Evolutionary conservation across 2,329 filamentous ascomycete genomes (phyloP).

Genomic region (Hypoxylon sp.): DNA sequence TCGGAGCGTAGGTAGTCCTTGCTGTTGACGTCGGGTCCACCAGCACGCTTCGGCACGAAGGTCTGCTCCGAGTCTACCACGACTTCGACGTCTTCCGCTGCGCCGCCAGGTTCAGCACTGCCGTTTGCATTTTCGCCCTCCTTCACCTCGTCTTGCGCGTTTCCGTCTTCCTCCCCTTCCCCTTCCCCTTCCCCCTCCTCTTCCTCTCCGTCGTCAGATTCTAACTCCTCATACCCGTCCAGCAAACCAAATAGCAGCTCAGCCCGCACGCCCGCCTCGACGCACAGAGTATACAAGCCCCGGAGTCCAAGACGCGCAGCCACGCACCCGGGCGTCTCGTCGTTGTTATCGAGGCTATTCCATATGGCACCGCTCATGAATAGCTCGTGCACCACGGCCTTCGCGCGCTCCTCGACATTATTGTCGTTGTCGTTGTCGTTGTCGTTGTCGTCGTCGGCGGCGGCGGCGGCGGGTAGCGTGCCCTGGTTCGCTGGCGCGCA

Average conservation of each 20-base stretch:
- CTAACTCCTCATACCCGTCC: conserved; percentile 83
- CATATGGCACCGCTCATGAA: conserved; percentile 93
- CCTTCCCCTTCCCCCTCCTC: conserved; percentile 62
- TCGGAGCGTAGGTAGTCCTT: conserved; percentile 77
- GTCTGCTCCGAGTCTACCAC: conserved; percentile 51
- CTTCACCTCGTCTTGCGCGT: conserved; percentile 59
- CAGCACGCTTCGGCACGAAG: conserved; percentile 56
- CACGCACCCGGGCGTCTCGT: conserved; percentile 93
- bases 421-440: conserved; percentile 48
- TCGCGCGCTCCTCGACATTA: conserved; percentile 71
- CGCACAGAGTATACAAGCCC: conserved; percentile 83
- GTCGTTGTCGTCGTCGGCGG: conserved; percentile 22
- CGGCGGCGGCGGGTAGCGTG: conserved; percentile 10
- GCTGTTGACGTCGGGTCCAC: conserved; percentile 69
- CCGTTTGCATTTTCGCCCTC: conserved; percentile 55
- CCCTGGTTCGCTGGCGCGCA: conserved; percentile 64
- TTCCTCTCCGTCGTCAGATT: conserved; percentile 66
- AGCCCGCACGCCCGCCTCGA: conserved; percentile 91
- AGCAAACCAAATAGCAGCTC: conserved; percentile 88
- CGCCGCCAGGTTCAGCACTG: conserved; percentile 53
- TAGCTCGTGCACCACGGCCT: conserved; percentile 79
- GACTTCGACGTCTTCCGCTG: conserved; percentile 45
- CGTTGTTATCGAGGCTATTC: conserved; percentile 90
- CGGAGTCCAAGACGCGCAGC: conserved; percentile 78
- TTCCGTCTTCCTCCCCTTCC: conserved; percentile 61